Base-by-base conservation (phyloP, 495 filamentous ascomycete genomes). In the Usnea hakonensis region DNA sequence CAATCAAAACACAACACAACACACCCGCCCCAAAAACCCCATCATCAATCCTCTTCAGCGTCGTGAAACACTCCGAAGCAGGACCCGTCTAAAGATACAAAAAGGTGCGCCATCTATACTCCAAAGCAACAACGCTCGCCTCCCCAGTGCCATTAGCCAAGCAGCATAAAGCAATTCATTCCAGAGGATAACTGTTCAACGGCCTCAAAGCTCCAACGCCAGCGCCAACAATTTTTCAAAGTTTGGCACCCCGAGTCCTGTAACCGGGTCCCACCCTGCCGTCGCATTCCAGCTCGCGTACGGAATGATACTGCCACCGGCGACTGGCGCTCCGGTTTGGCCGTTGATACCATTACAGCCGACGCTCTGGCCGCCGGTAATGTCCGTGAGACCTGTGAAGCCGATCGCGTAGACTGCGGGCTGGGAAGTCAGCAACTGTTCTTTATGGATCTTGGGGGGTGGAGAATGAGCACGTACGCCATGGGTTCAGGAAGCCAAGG, bases 401-500 rank as follows among this genome's bases (percentile, higher is more conserved):
- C 71, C 72, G 37, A 41, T 40, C 3, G 32, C 66, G 64, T 83
- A 83, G 56, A 83, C 48, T 52, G 46, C 1, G 21, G 16, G 16
- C 9, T 26, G 23, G 9, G n/a, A n/a, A 48, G 44, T 48, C 23
- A 48, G 44, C 9, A 44, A 0, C 21, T 30, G 9, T 28, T 13
- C 1, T 0, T 7, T 32, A 6, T 41, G 14, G 9, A 6, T 36
- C 11, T 36, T 36, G 35, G 5, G 5, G 35, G 35, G 35, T 5
- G 35, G 35, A 11, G 35, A 36, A 36, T 6, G 35, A 11, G 35
- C n/a, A 32, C 48, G 1, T 32, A 52, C 48, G 60, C 71, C 73
- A 79, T 0, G 81, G 81, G 67, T 84, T 84, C 52, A 82, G 62
- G 72, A 83, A 83, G 21, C 81, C 81, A 2, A 84, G 69, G 1